phyloP scores from a whole-genome alignment of 2,329 filamentous ascomycete genomes.

The Emmonsiellopsis sp. region DNA sequence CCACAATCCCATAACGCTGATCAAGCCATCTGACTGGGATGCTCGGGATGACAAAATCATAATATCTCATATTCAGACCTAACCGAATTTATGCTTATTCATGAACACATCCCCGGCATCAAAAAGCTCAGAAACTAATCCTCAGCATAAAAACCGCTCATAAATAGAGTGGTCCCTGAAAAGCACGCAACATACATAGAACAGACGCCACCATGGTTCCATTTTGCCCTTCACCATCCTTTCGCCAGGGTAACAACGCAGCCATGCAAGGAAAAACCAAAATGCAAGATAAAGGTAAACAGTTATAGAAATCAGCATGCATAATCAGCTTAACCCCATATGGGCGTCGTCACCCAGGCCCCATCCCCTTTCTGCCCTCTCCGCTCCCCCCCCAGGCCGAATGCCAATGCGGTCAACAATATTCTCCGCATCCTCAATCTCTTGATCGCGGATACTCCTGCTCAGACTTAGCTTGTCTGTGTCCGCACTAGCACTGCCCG shows the following conservation, averaged over 20 bases:
- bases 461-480: conserved; percentile 9
- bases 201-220: neutral
- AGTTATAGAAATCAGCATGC: neutral
- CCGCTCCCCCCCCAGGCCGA: conserved; percentile 46
- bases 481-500: conserved; percentile 20
- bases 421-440: conserved; percentile 33
- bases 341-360: conserved; percentile 75
- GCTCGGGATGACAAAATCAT: too few species aligned
- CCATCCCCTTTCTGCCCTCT: conserved; percentile 50
- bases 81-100: neutral
- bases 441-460: conserved; percentile 27
- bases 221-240: neutral
- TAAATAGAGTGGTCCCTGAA: neutral
- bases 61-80: too few species aligned
- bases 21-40: too few species aligned
- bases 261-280: neutral
- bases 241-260: neutral
- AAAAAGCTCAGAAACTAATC: neutral
- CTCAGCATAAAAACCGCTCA: neutral
- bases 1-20: too few species aligned
- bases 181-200: neutral
- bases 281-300: neutral
- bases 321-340: conserved; percentile 64
- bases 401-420: conserved; percentile 45
- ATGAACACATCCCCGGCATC: neutral